phyloP scores from a whole-genome alignment of 2,329 filamentous ascomycete species.

The Nemania sp. region DNA sequence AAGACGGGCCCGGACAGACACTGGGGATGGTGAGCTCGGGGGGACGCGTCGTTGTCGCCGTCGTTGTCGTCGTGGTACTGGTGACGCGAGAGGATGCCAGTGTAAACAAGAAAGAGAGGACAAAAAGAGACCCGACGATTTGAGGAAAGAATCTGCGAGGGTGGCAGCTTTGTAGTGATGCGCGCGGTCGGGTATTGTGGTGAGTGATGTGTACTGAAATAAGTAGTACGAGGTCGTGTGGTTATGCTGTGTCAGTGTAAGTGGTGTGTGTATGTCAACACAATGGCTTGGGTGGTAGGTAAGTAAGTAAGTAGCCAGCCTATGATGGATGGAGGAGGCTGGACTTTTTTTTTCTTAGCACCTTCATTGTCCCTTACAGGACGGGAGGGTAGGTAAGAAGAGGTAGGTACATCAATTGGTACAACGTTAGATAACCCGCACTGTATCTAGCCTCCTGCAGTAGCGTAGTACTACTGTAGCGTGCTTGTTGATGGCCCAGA shows the following conservation, averaged over 20 bases:
- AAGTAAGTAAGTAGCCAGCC: too few relatives aligned
- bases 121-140: neutral
- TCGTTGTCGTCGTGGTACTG: neutral
- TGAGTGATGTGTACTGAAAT: neutral
- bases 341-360: too few relatives aligned
- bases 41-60: slow-evolving; percentile 2
- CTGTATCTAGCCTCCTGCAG: too few relatives aligned
- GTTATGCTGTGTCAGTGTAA: too few relatives aligned
- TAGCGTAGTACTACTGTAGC: too few relatives aligned
- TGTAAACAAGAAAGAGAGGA: neutral
- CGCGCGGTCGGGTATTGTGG: slow-evolving; percentile 11
- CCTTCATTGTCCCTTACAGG: too few relatives aligned
- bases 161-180: slow-evolving; percentile 18
- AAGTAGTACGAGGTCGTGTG: too few relatives aligned
- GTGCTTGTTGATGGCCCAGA: too few relatives aligned
- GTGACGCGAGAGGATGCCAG: neutral
- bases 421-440: neutral
- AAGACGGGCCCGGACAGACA: slow-evolving; percentile 1
- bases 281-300: too few relatives aligned
- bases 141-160: slow-evolving; percentile 14
- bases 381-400: too few relatives aligned
- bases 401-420: neutral
- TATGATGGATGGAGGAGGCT: too few relatives aligned
- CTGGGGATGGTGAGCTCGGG: neutral
- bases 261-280: too few relatives aligned